Percentiles rank a stretch among this genome's conserved stretches.
Evolutionary conservation across 2,329 filamentous ascomycete genomes (phyloP).

Genomic region (Talaromyces funiculosus): DNA sequence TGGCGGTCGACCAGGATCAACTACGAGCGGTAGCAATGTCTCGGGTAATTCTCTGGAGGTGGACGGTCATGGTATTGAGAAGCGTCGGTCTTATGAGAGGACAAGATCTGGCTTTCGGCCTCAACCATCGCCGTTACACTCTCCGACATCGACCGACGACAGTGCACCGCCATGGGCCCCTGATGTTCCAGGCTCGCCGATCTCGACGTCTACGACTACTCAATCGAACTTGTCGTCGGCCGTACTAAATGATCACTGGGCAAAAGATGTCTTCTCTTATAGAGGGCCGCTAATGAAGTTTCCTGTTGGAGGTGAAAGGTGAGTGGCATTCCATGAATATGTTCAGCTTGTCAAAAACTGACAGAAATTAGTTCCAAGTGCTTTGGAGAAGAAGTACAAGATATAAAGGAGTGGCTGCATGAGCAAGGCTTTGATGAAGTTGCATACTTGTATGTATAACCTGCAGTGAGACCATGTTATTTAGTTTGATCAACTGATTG

Average conservation of each 20-base stretch:
- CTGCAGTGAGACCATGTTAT: neutral
- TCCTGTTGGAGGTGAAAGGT: slow-evolving; percentile 27
- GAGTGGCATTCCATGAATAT: slow-evolving; percentile 14
- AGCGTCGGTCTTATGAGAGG: slow-evolving; percentile 33
- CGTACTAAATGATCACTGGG: slow-evolving; percentile 36
- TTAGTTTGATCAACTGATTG: neutral
- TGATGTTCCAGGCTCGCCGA: slow-evolving; percentile 30
- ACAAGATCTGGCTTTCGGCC: slow-evolving; percentile 22
- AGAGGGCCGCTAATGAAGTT: slow-evolving; percentile 26
- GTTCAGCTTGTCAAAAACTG: neutral
- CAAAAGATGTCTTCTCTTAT: slow-evolving; percentile 33
- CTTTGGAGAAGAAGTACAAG: slow-evolving; percentile 25
- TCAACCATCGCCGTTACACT: slow-evolving; percentile 24
- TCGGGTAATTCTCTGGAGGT: slow-evolving; percentile 22
- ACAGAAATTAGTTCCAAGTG: slow-evolving; percentile 30
- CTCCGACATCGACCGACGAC: slow-evolving; percentile 24
- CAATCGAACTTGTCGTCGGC: slow-evolving; percentile 26
- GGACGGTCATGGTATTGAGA: slow-evolving; percentile 23
- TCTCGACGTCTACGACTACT: slow-evolving; percentile 28
- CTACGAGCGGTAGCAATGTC: slow-evolving; percentile 22
- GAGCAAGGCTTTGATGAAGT: slow-evolving; percentile 34
- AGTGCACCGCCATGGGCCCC: slow-evolving; percentile 27
- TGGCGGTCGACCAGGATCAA: slow-evolving; percentile 20
- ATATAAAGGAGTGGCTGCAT: slow-evolving; percentile 26
- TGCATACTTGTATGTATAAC: slow-evolving; percentile 31